Conservation (phyloP, 164 flowering plant species). For the Dillenia turbinata region DNA sequence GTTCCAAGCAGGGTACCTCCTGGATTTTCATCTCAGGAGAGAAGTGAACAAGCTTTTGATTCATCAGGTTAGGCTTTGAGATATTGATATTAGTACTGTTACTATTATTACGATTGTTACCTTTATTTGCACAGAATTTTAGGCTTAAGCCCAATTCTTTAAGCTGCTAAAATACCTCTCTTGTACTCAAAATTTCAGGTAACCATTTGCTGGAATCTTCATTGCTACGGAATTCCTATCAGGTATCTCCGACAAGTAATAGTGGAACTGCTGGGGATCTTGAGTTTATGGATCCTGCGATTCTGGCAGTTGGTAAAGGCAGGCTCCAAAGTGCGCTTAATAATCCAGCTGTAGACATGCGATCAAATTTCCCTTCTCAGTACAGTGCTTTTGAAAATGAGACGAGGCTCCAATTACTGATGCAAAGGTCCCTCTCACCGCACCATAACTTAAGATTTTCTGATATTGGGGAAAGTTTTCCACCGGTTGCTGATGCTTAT, state of each 20-base stretch:
- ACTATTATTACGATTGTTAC: too few relatives aligned
- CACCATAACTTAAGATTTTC: conserved; percentile 55
- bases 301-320: conserved; percentile 87
- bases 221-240: conserved; percentile 39
- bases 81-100: too few relatives aligned
- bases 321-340: conserved; percentile 45
- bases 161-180: too few relatives aligned
- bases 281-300: conserved; percentile 71
- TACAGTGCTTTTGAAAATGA: conserved; percentile 51
- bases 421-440: conserved; percentile 58
- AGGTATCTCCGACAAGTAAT: conserved; percentile 33
- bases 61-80: conserved; percentile 28
- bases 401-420: conserved; percentile 55
- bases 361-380: conserved; percentile 41
- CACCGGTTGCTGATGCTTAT: conserved; percentile 42
- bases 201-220: conserved; percentile 30
- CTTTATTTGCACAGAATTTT: too few relatives aligned
- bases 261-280: conserved; percentile 35
- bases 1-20: conserved; percentile 78
- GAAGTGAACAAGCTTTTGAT: conserved; percentile 49
- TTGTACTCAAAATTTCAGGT: conserved; percentile 32
- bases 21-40: conserved; percentile 76
- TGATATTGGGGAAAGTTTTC: conserved; percentile 39
- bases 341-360: conserved; percentile 42
- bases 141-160: too few relatives aligned